Base-by-base conservation (phyloP, 129 eudicot species). In the Flaveria trinervia region DNA sequence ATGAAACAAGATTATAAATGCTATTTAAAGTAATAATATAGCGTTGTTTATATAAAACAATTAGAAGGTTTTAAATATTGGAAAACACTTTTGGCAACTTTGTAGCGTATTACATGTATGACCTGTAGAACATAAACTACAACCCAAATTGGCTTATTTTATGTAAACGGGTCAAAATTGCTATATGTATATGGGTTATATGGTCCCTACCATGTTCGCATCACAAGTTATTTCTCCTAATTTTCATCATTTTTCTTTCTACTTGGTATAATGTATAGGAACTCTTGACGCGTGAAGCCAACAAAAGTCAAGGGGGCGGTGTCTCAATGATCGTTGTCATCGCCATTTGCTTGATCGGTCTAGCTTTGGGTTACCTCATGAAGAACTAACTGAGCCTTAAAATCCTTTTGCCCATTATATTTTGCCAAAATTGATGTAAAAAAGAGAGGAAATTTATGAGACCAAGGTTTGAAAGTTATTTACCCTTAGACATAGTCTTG, bases 351-450 rank as follows among this genome's bases (percentile, higher is more conserved):
- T 66, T 92, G 82, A 57, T 92, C 56, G 91, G 96, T 43, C 57
- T 89, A 65, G 9, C 84, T 67, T 13, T 87, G 83, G 97, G 96
- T 9, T 92, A 87, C 54, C 70, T 92, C 75, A 28, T 92, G 79
- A 92, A 83, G 83, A 78, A 83, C 1, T 69, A 46, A 50, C 1
- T 18, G 39, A 20, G 20, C 54, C 72, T 65, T 52, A 65, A 65
- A 20, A 43, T 44, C 68, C 70, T 41, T 66, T 66, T 65, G n/a
- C 16, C 69, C 55, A 41, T 55, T 43, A 69, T 59, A 23, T 71
- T n/a, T 68, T 61, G 23, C 39, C 61, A 70, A 49, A 54, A 69
- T 28, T 81, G 68, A 70, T 81, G 85, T 81, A 69, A 71, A 54
- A 69, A 81, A 71, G 59, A 6, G 23, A 60, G 16, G 26, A 28